phyloP scores from a whole-genome alignment of 2,329 filamentous ascomycete genomes.

The Colletotrichum lini region DNA sequence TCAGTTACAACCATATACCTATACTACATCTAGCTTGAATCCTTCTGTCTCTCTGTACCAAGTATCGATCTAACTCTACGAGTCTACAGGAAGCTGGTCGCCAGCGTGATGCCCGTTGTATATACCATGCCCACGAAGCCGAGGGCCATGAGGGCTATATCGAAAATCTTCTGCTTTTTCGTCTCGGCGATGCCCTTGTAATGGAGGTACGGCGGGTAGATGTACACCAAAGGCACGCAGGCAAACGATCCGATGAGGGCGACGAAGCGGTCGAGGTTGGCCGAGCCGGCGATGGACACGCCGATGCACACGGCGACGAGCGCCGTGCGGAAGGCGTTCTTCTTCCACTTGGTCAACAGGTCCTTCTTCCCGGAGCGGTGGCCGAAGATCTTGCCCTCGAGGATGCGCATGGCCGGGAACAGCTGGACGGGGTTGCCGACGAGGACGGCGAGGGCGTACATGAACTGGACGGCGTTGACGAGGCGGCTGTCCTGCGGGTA shows the following conservation, averaged over 20 bases:
- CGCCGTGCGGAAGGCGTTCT: slow-evolving; percentile 75
- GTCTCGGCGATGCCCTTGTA: slow-evolving; percentile 75
- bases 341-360: slow-evolving; percentile 79
- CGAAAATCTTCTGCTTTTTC: slow-evolving; percentile 68
- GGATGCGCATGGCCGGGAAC: slow-evolving; percentile 80
- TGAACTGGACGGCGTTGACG: slow-evolving; percentile 83
- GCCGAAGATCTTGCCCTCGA: slow-evolving; percentile 79
- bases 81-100: slow-evolving; percentile 55
- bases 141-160: slow-evolving; percentile 74
- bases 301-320: slow-evolving; percentile 72
- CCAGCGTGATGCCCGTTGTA: slow-evolving; percentile 75
- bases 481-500: slow-evolving; percentile 78
- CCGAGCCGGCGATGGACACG: slow-evolving; percentile 75
- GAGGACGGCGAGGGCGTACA: slow-evolving; percentile 82
- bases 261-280: slow-evolving; percentile 91
- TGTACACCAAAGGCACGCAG: slow-evolving; percentile 95
- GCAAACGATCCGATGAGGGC: slow-evolving; percentile 97
- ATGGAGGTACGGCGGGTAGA: slow-evolving; percentile 81
- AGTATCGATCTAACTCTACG: neutral
- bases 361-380: slow-evolving; percentile 77
- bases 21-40: neutral
- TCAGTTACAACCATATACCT: neutral
- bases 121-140: slow-evolving; percentile 79
- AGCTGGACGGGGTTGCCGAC: slow-evolving; percentile 82
- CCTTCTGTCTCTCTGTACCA: neutral